Conservation (phyloP, 108 stramenopile species). For the Stephanodiscus minutulus region DNA sequence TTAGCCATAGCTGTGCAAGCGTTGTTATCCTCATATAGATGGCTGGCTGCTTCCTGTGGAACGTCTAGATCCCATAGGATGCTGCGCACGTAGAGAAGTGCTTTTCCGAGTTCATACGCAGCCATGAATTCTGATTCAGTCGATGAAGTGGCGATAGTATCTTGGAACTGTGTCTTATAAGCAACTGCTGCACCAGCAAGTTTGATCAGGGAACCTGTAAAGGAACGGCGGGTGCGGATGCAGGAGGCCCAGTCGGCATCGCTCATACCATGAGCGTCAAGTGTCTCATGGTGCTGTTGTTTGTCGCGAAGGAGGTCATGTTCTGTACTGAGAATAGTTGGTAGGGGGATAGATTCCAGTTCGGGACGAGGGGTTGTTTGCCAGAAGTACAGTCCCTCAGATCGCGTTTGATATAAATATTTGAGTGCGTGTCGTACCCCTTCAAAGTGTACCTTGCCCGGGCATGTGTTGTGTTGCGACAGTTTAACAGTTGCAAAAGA, state of each 20-base stretch:
- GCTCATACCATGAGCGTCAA: constrained; percentile 1
- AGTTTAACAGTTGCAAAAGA: constrained; percentile 12
- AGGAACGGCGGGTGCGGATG: not conserved
- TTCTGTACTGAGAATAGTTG: not conserved
- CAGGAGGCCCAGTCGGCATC: constrained; percentile 43
- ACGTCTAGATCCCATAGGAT: too few species aligned
- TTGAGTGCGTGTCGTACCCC: not conserved
- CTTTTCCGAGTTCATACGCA: too few species aligned
- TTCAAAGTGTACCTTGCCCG: not conserved
- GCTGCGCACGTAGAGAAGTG: too few species aligned
- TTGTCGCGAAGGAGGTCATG: not conserved
- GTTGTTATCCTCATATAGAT: not conserved
- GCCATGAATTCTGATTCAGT: constrained; percentile 39
- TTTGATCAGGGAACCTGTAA: not conserved
- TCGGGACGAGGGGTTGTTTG: constrained; percentile 1
- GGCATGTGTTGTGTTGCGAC: too few species aligned
- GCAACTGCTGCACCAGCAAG: constrained; percentile 14
- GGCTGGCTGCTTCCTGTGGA: not conserved
- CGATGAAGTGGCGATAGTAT: constrained; percentile 17
- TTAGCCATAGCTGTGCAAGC: constrained; percentile 11
- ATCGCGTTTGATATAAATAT: not conserved
- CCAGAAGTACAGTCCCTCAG: constrained; percentile 20
- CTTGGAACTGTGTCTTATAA: too few species aligned
- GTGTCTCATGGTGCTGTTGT: not conserved
- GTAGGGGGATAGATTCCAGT: constrained; percentile 4